Evolutionary conservation across 306 rosid species (phyloP).

Genomic region (Prunus salicina): DNA sequence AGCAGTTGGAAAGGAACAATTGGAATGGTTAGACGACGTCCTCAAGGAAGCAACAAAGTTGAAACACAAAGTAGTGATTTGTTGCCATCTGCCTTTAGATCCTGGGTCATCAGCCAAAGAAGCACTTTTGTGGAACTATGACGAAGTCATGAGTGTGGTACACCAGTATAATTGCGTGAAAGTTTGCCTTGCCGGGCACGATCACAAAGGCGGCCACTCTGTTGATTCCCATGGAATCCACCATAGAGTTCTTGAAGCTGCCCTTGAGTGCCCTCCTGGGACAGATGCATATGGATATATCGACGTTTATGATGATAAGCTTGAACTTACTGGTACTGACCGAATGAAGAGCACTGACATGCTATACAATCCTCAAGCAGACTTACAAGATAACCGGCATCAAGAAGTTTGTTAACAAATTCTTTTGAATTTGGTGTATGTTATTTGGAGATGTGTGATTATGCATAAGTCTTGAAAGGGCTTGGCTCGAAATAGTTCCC

Average conservation of each 20-base stretch:
- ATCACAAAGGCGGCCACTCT: conserved; percentile 79
- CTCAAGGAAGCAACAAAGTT: conserved; percentile 64
- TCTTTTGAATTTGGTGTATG: neutral
- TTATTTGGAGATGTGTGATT: neutral
- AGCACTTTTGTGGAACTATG: conserved; percentile 84
- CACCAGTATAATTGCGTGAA: conserved; percentile 70
- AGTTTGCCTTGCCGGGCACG: conserved; percentile 78
- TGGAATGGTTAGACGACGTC: conserved; percentile 65
- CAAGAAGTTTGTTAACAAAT: neutral
- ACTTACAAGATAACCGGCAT: conserved; percentile 12
- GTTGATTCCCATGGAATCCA: conserved; percentile 80
- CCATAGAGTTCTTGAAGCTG: conserved; percentile 89
- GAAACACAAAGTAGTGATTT: conserved; percentile 70
- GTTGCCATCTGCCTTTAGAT: conserved; percentile 80
- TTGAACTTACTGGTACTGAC: conserved; percentile 62
- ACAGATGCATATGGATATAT: conserved; percentile 63
- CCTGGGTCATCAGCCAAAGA: conserved; percentile 54
- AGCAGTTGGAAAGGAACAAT: conserved; percentile 77
- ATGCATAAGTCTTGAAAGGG: neutral
- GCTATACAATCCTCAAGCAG: conserved; percentile 43
- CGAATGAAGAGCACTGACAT: conserved; percentile 61
- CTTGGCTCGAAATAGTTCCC: neutral
- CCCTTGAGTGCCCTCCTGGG: conserved; percentile 90
- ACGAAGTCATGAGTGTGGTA: conserved; percentile 72
- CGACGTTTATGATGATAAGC: conserved; percentile 61